Evolutionary conservation across 1,284 basidiomycete species (phyloP).

Genomic region (Trichosporon ovoides): DNA sequence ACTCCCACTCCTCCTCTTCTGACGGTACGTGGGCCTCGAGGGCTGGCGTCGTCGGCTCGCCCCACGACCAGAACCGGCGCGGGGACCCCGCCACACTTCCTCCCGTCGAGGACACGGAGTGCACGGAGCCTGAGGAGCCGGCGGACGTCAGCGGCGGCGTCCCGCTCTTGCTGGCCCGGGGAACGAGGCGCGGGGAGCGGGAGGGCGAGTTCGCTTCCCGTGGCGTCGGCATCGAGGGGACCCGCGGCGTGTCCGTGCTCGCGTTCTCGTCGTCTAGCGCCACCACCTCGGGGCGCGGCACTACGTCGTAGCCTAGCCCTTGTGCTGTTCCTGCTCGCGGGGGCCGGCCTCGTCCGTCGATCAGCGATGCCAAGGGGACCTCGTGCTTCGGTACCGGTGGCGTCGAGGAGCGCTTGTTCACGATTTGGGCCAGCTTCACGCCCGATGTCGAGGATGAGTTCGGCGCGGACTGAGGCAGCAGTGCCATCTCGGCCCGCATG

Average conservation of each 20-base stretch:
- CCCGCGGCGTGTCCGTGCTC: neutral
- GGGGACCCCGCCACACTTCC: conserved; percentile 11
- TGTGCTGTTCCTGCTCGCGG: conserved; percentile 40
- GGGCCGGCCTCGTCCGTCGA: conserved; percentile 33
- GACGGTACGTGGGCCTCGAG: conserved; percentile 20
- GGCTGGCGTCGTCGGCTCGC: conserved; percentile 20
- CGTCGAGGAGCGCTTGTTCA: neutral
- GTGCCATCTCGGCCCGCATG: conserved; percentile 33
- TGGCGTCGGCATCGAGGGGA: conserved; percentile 8
- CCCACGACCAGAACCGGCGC: conserved; percentile 24
- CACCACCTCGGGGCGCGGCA: conserved; percentile 33
- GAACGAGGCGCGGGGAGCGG: neutral
- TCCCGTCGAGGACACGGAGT: no score
- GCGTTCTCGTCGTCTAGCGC: conserved; percentile 25
- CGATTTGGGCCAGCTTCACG: neutral
- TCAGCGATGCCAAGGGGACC: conserved; percentile 21
- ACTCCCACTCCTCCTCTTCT: conserved; percentile 40
- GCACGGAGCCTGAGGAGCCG: no score
- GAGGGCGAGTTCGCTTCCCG: neutral
- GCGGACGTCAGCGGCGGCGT: neutral
- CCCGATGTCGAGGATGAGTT: neutral
- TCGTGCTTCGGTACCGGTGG: neutral
- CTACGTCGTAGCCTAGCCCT: conserved; percentile 41
- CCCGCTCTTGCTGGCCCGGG: neutral
- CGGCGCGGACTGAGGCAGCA: conserved; percentile 14